Evolutionary conservation across 306 rosid species (phyloP).

Genomic region (Cucurbita pepo): DNA sequence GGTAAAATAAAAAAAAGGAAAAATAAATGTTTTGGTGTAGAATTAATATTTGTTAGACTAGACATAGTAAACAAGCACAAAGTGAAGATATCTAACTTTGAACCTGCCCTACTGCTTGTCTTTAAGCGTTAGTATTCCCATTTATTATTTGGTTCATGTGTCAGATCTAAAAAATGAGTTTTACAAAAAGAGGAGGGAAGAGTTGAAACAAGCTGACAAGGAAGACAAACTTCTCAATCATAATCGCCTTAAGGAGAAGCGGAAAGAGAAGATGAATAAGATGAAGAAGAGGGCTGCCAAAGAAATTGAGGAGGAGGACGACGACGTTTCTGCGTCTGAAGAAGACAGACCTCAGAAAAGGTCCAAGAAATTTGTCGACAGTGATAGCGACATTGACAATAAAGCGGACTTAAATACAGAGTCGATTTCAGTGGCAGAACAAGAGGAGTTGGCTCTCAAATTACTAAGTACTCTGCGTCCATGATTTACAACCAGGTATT

Average conservation of each 20-base stretch:
- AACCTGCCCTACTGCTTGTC: background rate
- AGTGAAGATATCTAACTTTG: background rate
- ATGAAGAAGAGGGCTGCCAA: conserved; percentile 35
- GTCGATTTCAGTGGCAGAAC: conserved; percentile 37
- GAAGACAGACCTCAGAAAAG: conserved; percentile 24
- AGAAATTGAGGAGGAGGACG: conserved; percentile 25
- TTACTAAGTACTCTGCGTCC: conserved; percentile 53
- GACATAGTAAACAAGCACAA: background rate
- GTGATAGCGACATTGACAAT: conserved; percentile 41
- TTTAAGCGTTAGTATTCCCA: background rate
- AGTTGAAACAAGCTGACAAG: conserved; percentile 56
- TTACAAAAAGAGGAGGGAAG: conserved; percentile 64
- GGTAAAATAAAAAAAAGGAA: background rate
- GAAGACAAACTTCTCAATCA: conserved; percentile 59
- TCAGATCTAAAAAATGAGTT: conserved; percentile 55
- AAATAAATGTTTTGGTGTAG: background rate
- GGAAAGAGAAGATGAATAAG: conserved; percentile 52
- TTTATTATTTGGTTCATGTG: background rate
- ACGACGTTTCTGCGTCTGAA: conserved; percentile 27
- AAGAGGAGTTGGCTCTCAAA: conserved; percentile 74
- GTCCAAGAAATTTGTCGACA: conserved; percentile 38
- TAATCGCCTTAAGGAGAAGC: conserved; percentile 50
- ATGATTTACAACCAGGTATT: background rate
- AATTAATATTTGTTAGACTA: background rate
- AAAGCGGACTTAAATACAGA: conserved; percentile 14